Conservation (phyloP, 768 basidiomycete genomes). For the Leccinum disarticulatum region DNA sequence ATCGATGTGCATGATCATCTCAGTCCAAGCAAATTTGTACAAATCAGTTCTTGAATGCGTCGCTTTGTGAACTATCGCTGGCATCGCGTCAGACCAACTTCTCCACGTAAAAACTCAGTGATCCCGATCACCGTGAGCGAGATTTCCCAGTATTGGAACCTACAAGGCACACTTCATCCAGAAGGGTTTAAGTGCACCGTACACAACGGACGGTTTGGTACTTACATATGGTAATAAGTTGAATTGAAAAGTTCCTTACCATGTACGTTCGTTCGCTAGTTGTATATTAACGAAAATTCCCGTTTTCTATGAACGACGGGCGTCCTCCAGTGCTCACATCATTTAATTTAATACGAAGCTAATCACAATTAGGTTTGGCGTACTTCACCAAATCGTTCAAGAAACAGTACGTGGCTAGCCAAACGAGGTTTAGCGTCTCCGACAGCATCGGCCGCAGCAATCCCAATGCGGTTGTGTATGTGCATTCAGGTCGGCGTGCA, state of each 20-base stretch:
- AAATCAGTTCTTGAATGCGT: conserved; percentile 6
- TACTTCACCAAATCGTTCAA: neutral
- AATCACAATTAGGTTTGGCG: neutral
- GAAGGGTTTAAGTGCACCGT: conserved; percentile 18
- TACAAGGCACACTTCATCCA: conserved; percentile 13
- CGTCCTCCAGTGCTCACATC: neutral
- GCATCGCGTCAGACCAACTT: conserved; percentile 11
- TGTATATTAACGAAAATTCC: neutral
- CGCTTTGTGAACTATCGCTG: conserved; percentile 3
- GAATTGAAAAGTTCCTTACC: conserved; percentile 7
- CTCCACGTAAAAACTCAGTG: conserved; percentile 24
- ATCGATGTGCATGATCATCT: conserved; percentile 18
- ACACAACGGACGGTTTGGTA: conserved; percentile 12
- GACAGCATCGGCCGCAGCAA: conserved; percentile 19
- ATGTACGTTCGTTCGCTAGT: conserved; percentile 7
- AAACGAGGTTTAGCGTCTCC: conserved; percentile 11
- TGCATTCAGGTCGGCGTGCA: neutral
- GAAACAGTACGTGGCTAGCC: neutral
- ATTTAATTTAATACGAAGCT: neutral
- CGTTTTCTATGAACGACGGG: conserved; percentile 1
- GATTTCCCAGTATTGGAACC: conserved; percentile 13
- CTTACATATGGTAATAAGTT: neutral
- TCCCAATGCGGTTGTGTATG: conserved; percentile 12
- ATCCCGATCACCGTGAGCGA: conserved; percentile 14
- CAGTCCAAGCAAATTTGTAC: conserved; percentile 6